A percentile compares a stretch with the other conserved stretches of the same genome.
Evolutionary conservation across 2,329 filamentous ascomycete genomes (phyloP).

Genomic region (Diaporthe helianthi): DNA sequence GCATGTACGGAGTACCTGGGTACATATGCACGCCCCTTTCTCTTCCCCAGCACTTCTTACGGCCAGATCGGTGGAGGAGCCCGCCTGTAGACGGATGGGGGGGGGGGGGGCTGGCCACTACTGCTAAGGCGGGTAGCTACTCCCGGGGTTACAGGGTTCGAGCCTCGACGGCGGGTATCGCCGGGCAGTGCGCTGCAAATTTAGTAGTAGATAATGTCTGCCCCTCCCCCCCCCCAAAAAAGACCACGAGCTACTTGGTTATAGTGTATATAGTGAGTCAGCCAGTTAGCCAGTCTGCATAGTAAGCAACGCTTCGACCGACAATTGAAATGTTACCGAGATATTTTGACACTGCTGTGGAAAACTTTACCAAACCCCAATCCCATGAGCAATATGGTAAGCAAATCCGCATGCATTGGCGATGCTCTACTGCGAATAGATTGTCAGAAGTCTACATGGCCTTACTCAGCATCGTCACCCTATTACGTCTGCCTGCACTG

Average conservation of each 20-base stretch:
- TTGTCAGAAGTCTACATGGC: not conserved
- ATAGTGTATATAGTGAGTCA: not conserved
- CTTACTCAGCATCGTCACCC: not conserved
- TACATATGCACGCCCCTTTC: conserved; percentile 25
- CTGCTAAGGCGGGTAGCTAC: conserved; percentile 5
- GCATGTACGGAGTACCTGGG: too few species aligned
- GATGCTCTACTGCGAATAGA: not conserved
- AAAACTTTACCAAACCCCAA: too few species aligned
- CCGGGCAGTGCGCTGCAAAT: conserved; percentile 25
- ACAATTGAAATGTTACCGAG: not conserved
- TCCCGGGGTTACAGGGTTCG: not conserved
- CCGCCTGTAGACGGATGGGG: too few species aligned
- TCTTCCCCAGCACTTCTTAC: not conserved
- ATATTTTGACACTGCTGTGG: not conserved
- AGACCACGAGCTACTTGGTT: conserved; percentile 6
- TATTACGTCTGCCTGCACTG: not conserved
- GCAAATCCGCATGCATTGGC: not conserved
- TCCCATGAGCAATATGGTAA: not conserved
- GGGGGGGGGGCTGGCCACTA: not conserved
- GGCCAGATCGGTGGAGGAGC: not conserved
- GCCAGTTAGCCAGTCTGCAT: too few species aligned
- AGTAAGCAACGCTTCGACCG: not conserved
- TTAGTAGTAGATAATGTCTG: conserved; percentile 2
- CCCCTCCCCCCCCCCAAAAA: conserved; percentile 11
- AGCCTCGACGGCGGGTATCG: conserved; percentile 3